Evolutionary conservation across 2,329 filamentous ascomycete species (phyloP), one percentile per base, ranked within the genome.

Genomic region (Hortaea werneckii): DNA sequence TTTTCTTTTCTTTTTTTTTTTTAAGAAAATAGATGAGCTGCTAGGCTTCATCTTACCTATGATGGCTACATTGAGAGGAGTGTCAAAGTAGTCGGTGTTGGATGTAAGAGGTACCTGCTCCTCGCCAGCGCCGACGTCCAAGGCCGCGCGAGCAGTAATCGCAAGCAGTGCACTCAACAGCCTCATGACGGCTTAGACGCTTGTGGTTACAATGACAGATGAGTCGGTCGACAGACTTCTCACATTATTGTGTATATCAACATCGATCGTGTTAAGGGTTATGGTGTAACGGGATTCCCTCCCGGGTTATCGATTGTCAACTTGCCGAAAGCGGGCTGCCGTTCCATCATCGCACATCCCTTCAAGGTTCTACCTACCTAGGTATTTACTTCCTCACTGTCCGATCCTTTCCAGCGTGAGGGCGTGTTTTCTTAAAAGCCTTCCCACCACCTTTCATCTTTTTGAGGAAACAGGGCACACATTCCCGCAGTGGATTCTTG

Each of bases 41-140:
- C 11, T 27, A 4, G 20, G 41, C 13, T 3, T 7, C 9, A 8
- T 6, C 32, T n/a, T 44, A 46, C 48, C 49, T 26, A 51, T 50
- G 29, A 52, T 52, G 11, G 50, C 50, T 4, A 52, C 48, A 30
- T 49, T 52, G n/a, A 50, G 10, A 6, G 46, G 45, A 4, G 34
- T 20, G 11, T 34, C 13, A 11, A n/a, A 28, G 27, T 37, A 5
- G 27, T 47, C 29, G 29, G 5, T 37, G 27, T 41, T 29, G n/a
- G 34, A 11, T 27, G 47, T 32, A 8, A 46, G 43, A 5, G 43
- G 29, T 5, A 43, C 9, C 37, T 48, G 43, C 27, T 45, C 7
- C 4, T 37, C 28, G 38, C 26, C 28, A 37, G 12, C 12, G n/a
- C 12, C 34, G 38, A 5, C 29, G 9, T 26, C 6, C 10, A 42